A percentile compares a stretch with the other conserved stretches of the same genome.
Evolutionary conservation across 2,329 filamentous ascomycete species (phyloP).

Genomic region (Colletotrichum phormii): DNA sequence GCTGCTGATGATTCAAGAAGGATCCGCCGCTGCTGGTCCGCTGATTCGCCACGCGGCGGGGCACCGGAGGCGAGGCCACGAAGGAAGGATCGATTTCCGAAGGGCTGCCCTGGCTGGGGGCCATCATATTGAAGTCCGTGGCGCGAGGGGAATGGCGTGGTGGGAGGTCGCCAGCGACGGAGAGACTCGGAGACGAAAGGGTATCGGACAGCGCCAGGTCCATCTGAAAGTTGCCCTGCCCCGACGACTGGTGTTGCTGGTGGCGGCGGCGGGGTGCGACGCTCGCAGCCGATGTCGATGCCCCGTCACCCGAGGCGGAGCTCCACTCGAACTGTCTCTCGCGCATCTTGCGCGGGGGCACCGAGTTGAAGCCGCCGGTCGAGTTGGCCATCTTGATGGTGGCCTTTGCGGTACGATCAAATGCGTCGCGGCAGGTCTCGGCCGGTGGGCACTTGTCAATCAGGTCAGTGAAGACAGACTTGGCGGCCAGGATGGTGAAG

Average conservation of each 20-base stretch:
- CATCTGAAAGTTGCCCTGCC: conserved; percentile 42
- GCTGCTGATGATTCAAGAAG: conserved; percentile 47
- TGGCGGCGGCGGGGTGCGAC: conserved; percentile 38
- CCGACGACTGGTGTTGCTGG: conserved; percentile 38
- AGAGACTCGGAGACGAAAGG: conserved; percentile 54
- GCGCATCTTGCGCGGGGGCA: conserved; percentile 27
- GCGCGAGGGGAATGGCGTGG: conserved; percentile 55
- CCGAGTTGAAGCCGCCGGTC: conserved; percentile 80
- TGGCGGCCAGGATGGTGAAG: conserved; percentile 92
- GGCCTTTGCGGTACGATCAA: conserved; percentile 93
- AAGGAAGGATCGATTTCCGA: conserved; percentile 55
- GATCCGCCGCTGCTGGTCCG: conserved; percentile 44
- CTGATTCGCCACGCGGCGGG: conserved; percentile 51
- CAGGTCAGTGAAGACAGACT: conserved; percentile 90
- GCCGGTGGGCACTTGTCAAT: conserved; percentile 96
- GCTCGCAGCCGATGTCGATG: conserved; percentile 40
- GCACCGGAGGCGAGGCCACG: conserved; percentile 56
- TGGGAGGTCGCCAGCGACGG: conserved; percentile 49
- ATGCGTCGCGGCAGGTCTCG: conserved; percentile 93
- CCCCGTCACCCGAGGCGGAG: conserved; percentile 41
- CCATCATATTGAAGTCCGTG: conserved; percentile 50
- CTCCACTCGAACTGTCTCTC: conserved; percentile 44
- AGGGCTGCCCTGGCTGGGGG: conserved; percentile 45
- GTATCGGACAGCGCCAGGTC: conserved; percentile 53
- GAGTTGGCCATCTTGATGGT: conserved; percentile 95